phyloP scores from a whole-genome alignment of 164 flowering plant genomes.

The Stephania cephalantha region DNA sequence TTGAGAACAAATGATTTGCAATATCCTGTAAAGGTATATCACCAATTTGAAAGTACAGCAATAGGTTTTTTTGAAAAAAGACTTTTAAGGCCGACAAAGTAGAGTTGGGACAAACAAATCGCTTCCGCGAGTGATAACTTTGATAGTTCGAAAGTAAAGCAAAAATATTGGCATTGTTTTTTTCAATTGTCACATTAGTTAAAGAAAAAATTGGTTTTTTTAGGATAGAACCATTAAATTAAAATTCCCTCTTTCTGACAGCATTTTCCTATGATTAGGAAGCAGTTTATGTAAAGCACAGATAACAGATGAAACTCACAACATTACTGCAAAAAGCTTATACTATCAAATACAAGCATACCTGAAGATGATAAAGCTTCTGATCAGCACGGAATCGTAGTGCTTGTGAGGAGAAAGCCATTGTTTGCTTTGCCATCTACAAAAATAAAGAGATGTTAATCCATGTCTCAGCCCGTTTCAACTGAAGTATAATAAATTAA shows the following conservation, averaged over 20 bases:
- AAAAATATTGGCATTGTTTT: no score
- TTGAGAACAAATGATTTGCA: no score
- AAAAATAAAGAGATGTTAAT: constrained; percentile 1
- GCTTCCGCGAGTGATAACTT: no score
- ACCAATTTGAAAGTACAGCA: no score
- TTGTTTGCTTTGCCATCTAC: constrained; percentile 97
- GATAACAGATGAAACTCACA: neutral
- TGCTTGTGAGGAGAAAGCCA: constrained; percentile 86
- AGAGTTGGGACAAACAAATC: no score
- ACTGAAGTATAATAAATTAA: neutral
- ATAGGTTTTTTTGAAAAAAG: no score
- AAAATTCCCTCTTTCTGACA: neutral
- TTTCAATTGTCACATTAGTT: no score
- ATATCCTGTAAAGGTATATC: no score
- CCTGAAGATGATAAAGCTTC: constrained; percentile 95
- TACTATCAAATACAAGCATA: constrained; percentile 14
- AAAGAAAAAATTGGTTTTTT: neutral
- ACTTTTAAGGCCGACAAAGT: no score
- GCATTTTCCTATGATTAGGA: neutral
- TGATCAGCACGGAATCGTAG: constrained; percentile 78
- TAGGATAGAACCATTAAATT: neutral
- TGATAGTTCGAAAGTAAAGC: no score
- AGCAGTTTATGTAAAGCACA: neutral
- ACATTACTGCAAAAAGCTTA: neutral
- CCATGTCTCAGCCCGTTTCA: neutral